Evolutionary conservation across 2,329 filamentous ascomycete species (phyloP), one percentile per base, ranked within the genome.

Genomic region (Aspergillus sergii): DNA sequence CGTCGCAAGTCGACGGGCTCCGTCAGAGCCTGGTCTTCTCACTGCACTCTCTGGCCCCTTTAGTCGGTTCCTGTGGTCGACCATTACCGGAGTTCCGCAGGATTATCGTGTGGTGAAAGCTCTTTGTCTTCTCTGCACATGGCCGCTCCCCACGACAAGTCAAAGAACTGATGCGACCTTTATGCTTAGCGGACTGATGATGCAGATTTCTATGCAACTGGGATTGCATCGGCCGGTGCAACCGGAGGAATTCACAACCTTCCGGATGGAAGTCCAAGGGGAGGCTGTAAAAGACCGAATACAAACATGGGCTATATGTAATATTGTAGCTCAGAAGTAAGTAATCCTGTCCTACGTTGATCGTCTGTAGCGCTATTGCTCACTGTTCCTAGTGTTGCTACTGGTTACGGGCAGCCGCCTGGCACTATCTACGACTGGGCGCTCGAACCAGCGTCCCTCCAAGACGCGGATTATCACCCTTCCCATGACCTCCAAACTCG

Each of bases 301-400:
- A 39, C 83, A 87, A 69, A 89, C 88, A 3, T 90, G 88, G 88
- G 85, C 86, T 1, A 83, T 87, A 5, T 89, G 88, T 77, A 90
- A 90, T 68, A 85, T 89, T 61, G 86, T 89, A 11, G 86, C 87
- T n/a, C 87, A 90, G 68, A 87, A 86, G 85, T 86, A 73, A 73
- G 81, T 73, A 5, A 12, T 9, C 21, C 16, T 39, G 9, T 56
- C 41, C 28, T 10, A 30, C 1, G 16, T 60, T 10, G 54, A 50
- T 30, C 10, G 4, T 19, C 8, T 11, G 11, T 11, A 46, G 19
- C 19, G 19, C 14, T 12, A 41, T 28, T 58, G 32, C 67, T 71
- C 62, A 68, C 70, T 34, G 65, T 28, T 43, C 14, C 36, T 56
- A 86, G 85, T 63, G 86, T 89, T 61, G 86, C 86, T 4, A 89